Percentiles rank a stretch among this genome's conserved stretches.
These are phyloP conservation scores for Brassica cretica DNA, from an alignment of 345 rosid genomes.

Conservation along the genomic window DNA sequence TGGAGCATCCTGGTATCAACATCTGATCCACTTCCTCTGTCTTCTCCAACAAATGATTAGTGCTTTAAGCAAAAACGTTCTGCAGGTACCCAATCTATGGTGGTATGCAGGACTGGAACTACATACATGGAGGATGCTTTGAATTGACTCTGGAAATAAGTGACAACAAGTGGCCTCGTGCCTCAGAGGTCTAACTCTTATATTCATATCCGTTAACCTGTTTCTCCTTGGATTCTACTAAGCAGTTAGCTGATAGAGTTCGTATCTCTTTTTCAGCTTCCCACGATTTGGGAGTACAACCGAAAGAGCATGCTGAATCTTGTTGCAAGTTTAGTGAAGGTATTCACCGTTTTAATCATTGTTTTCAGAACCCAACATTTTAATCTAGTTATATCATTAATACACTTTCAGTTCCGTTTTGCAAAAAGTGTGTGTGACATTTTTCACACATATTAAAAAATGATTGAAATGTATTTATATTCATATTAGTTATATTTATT, in stretches of 20 bases:
- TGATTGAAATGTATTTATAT: no score
- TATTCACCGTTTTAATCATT: constrained; percentile 28
- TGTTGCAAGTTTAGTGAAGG: constrained; percentile 81
- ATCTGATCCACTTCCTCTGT: neutral
- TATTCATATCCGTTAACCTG: neutral
- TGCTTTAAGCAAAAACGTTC: constrained; percentile 31
- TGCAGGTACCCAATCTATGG: constrained; percentile 97
- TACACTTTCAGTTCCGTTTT: no score
- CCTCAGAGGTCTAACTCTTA: constrained; percentile 63
- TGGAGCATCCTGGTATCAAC: constrained; percentile 84
- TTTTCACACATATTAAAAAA: no score
- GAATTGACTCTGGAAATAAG: constrained; percentile 97
- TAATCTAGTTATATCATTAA: neutral
- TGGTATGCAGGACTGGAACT: constrained; percentile 99
- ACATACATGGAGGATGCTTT: constrained; percentile 89
- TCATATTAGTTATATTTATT: no score
- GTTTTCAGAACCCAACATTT: neutral
- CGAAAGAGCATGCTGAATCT: constrained; percentile 91
- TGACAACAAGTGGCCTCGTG: constrained; percentile 91
- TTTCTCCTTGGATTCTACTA: constrained; percentile 23
- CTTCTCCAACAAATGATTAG: constrained; percentile 16
- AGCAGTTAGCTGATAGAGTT: constrained; percentile 27
- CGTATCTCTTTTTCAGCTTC: constrained; percentile 54
- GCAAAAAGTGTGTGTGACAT: no score
- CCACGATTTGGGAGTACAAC: constrained; percentile 87